phyloP scores from a whole-genome alignment of 2,329 filamentous ascomycete species.

The Stemphylium lycopersici region DNA sequence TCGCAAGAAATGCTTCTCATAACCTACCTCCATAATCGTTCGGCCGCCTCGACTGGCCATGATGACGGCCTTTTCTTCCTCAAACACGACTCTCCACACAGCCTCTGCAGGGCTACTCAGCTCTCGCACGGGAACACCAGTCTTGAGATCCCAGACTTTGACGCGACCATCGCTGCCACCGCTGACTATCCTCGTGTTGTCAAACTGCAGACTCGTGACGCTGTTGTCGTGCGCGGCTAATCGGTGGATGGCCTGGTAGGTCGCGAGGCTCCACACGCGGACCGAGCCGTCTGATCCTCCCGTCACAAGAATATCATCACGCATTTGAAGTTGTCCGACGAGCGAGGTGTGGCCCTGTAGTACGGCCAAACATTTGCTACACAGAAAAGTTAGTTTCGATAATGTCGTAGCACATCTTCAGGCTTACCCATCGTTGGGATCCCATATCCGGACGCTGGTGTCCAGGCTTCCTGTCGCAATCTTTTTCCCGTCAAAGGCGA shows the following conservation, averaged over 20 bases:
- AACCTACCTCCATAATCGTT: constrained; percentile 94
- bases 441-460: constrained; percentile 97
- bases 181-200: constrained; percentile 92
- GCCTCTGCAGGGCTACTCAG: constrained; percentile 90
- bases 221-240: constrained; percentile 97
- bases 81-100: constrained; percentile 97
- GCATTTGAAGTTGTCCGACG: constrained; percentile 95
- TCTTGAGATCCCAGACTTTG: constrained; percentile 97
- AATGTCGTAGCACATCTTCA: constrained; percentile 21
- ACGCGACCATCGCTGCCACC: constrained; percentile 97
- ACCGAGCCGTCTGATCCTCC: constrained; percentile 96
- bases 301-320: constrained; percentile 91
- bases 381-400: constrained; percentile 19
- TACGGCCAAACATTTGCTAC: constrained; percentile 78
- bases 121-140: constrained; percentile 87
- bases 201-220: constrained; percentile 96
- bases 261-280: constrained; percentile 91
- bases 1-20: not conserved
- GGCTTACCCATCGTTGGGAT: constrained; percentile 81
- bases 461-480: constrained; percentile 96
- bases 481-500: constrained; percentile 91
- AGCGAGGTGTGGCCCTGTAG: constrained; percentile 96
- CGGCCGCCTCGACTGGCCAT: constrained; percentile 84
- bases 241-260: constrained; percentile 89
- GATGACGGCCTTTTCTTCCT: constrained; percentile 97